Base-by-base conservation (phyloP, 192 early-diverging fungal species). In the Coemansia nantahalensis region DNA sequence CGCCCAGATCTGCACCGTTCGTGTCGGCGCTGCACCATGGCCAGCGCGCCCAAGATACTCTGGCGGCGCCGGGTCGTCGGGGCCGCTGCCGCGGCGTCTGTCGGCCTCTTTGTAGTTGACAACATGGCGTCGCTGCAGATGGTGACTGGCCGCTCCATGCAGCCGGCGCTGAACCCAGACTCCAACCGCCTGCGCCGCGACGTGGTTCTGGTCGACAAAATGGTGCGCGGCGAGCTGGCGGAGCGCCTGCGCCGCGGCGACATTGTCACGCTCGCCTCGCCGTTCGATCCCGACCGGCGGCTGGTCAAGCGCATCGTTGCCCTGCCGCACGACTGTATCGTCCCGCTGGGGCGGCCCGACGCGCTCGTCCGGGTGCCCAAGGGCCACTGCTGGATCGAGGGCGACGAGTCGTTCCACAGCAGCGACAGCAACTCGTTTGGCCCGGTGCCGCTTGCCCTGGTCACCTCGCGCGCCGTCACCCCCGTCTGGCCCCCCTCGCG, bases 261-360 rank as follows among this genome's bases (percentile, higher is more conserved):
- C 53, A 71, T 90, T n/a, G 86, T 88, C 15, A 82, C 81, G 6
- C 48, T 72, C 45, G 80, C 74, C 9, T 81, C 85, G 14, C 93
- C 93, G 9, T 61, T 62, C 49, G 59, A 90, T 44, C 90, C 90
- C 2, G 78, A 87, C 39, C 49, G 69, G 35, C 63, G 77, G 23
- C 80, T 96, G 14, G 82, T 87, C 19, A 96, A 96, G 70, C 86
- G 93, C 23, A 85, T 96, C 45, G 79, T 92, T 22, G 93, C 86
- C 2, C 35, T 94, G 44, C 84, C 83, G 24, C 90, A 90, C 19
- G 93, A 96, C 59, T 79, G 67, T 56, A 56, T 76, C 9, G 54
- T 75, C 16, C 78, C 73, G 12, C 42, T 59, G 33, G 45, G 54
- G 39, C 44, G 39, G 14, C 36, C 61, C 11, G 42, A 59, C 16